These are phyloP conservation scores for Geotrichum ghanense DNA, from an alignment of 805 yeast genomes.

Conservation along the genomic window DNA sequence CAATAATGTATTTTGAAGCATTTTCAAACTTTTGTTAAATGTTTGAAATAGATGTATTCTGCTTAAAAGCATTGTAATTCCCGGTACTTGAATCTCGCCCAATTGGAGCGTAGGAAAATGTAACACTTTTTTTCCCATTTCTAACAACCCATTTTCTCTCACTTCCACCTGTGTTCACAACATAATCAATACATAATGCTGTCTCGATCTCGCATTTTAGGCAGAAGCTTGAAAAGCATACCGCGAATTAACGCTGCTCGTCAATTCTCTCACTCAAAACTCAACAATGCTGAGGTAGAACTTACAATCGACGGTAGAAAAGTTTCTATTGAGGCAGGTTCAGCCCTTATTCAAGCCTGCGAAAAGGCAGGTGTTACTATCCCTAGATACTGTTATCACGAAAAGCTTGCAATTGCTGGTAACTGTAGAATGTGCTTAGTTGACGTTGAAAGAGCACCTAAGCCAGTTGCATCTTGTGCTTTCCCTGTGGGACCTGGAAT, in stretches of 20 bases:
- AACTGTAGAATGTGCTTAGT: conserved; percentile 91
- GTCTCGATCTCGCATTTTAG: not conserved
- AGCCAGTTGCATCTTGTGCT: conserved; percentile 83
- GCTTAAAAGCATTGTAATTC: too few relatives aligned
- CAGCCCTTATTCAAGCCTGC: conserved; percentile 83
- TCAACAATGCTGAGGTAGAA: conserved; percentile 41
- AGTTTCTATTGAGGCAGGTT: conserved; percentile 73
- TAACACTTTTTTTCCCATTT: not conserved
- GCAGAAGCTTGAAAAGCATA: not conserved
- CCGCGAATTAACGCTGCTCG: conserved; percentile 4
- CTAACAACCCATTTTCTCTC: not conserved
- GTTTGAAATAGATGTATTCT: too few relatives aligned
- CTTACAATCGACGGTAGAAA: conserved; percentile 54
- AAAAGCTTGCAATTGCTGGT: conserved; percentile 81
- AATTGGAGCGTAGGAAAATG: not conserved
- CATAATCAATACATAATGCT: not conserved
- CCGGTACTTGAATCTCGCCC: too few relatives aligned
- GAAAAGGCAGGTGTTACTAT: conserved; percentile 82
- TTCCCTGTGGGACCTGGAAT: conserved; percentile 86
- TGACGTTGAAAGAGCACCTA: conserved; percentile 81
- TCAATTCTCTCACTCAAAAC: conserved; percentile 26
- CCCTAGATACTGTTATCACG: conserved; percentile 88
- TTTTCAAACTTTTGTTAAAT: too few relatives aligned
- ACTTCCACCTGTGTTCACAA: not conserved
- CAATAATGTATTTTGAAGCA: too few relatives aligned